These are phyloP conservation scores for Ustilago sp. DNA, from an alignment of 1,284 basidiomycete species.

Conservation along the genomic window DNA sequence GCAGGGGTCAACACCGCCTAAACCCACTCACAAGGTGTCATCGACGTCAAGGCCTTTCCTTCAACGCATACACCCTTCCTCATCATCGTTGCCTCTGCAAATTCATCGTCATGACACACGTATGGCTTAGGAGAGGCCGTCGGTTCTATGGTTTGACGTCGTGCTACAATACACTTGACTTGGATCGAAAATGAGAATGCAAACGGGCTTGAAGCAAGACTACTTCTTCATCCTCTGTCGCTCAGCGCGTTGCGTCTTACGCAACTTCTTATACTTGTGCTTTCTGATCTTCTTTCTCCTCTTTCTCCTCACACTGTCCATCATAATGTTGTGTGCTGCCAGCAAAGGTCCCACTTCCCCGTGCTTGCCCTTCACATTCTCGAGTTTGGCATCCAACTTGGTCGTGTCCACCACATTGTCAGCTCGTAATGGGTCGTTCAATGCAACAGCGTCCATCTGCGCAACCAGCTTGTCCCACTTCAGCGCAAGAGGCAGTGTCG, in stretches of 20 bases:
- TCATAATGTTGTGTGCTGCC: slow-evolving; percentile 51
- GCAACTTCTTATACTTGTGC: slow-evolving; percentile 69
- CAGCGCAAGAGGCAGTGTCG: slow-evolving; percentile 55
- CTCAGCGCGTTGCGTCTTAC: slow-evolving; percentile 65
- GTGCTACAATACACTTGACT: slow-evolving; percentile 4
- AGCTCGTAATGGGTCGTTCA: slow-evolving; percentile 28
- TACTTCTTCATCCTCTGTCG: slow-evolving; percentile 65
- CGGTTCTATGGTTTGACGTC: neutral
- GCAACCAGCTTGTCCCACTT: slow-evolving; percentile 60
- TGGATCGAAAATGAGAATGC: neutral
- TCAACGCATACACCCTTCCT: neutral
- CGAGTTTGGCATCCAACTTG: slow-evolving; percentile 46
- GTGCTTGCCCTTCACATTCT: slow-evolving; percentile 5
- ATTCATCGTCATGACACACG: neutral
- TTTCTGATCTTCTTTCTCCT: slow-evolving; percentile 69
- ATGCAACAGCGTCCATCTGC: slow-evolving; percentile 55
- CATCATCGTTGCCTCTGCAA: neutral
- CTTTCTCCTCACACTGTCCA: slow-evolving; percentile 68
- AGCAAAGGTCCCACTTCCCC: slow-evolving; percentile 37
- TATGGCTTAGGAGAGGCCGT: neutral
- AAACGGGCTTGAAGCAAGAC: neutral
- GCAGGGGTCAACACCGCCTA: slow-evolving; percentile 9
- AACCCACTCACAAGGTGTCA: neutral
- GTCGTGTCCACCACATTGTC: slow-evolving; percentile 33
- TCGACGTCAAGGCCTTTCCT: neutral